phyloP scores from a whole-genome alignment of 805 yeast species.

The Schwanniomyces pseudopolymorphus region DNA sequence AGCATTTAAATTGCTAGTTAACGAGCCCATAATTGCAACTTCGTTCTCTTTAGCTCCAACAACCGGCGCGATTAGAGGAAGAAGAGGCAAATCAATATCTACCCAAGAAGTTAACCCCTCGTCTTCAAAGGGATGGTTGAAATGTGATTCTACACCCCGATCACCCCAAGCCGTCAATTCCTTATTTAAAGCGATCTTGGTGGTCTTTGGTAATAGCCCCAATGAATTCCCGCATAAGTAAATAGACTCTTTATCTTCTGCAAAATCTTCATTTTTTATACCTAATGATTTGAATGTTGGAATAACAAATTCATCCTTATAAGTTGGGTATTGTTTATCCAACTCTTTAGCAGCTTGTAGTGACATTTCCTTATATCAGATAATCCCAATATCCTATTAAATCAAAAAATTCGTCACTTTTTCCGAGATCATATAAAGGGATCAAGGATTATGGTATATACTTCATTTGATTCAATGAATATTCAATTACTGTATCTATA shows the following conservation, averaged over 20 bases:
- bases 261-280: constrained; percentile 21
- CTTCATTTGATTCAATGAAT: too few species aligned
- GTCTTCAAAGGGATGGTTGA: constrained; percentile 56
- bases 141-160: constrained; percentile 84
- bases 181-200: constrained; percentile 53
- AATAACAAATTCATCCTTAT: constrained; percentile 50
- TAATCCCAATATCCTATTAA: neutral
- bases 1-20: constrained; percentile 80
- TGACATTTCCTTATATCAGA: constrained; percentile 8
- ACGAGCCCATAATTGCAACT: constrained; percentile 84
- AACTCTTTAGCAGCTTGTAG: constrained; percentile 21
- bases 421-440: neutral
- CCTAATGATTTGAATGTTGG: constrained; percentile 72
- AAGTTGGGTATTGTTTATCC: constrained; percentile 41
- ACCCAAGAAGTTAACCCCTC: constrained; percentile 69
- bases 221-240: constrained; percentile 94
- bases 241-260: constrained; percentile 27
- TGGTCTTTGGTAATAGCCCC: constrained; percentile 78
- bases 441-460: too few species aligned
- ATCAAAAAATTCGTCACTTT: neutral
- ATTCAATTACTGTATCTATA: too few species aligned
- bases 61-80: constrained; percentile 65
- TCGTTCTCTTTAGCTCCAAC: constrained; percentile 78
- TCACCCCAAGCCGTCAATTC: constrained; percentile 83
- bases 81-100: constrained; percentile 75